Base-by-base conservation (phyloP, 306 rosid species). In the Lathyrus aphaca region DNA sequence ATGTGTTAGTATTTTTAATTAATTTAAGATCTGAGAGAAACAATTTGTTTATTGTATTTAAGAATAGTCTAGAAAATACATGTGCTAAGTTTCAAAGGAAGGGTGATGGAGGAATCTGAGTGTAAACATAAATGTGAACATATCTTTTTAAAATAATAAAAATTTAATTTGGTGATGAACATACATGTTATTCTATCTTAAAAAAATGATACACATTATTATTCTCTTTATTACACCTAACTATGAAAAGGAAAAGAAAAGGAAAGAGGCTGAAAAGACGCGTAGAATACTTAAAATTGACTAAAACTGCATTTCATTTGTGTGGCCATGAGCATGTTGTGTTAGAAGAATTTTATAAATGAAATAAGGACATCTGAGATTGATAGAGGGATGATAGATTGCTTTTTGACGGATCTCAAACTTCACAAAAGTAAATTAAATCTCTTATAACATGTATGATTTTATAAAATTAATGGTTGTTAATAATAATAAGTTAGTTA, bases 51-150 rank as follows among this genome's bases (percentile, higher is more conserved):
- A 10, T 56, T 17, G 16, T 35, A 49, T 23, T 16, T 40, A 9
- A 21, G 39, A 74, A 49, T 66, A 37, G 51, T 67, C 66, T 57
- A 62, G 43, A 74, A 56, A 56, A 63, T 72, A 81, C 88, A 86
- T 86, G 88, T 79, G 85, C 81, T 67, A 44, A 61, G 73, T 72
- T 72, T 75, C 27, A 62, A 59, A 66, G 76, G 84, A 85, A 82
- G 74, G 45, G 54, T 79, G 82, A 61, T 30, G 0, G 65, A 76
- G 66, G 81, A 69, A 76, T 67, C 71, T 60, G 39, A 3, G 21
- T 61, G 48, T 61, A 50, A 53, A 74, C 43, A 50, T 27, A 48
- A 21, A 19, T 69, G 45, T 79, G 38, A 27, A 59, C 56, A 19
- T 1, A 17, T 67, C 21, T 17, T 54, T 32, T 10, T 55, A 54